Evolutionary conservation across 768 basidiomycete genomes (phyloP).

Genomic region (Lactarius deliciosus): DNA sequence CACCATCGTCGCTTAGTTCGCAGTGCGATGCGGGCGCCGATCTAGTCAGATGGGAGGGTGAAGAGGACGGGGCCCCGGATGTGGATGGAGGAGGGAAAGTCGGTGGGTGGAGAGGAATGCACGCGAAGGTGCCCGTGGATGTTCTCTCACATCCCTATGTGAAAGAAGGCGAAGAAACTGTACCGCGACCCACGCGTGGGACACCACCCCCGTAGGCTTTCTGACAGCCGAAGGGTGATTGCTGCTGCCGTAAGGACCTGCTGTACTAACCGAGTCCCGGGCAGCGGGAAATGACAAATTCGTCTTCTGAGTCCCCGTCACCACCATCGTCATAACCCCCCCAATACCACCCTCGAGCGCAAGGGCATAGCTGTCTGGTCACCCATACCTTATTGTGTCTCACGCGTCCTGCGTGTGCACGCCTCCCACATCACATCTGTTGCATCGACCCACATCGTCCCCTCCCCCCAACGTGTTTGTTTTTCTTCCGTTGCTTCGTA

Average conservation of each 20-base stretch:
- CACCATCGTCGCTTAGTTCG: constrained; percentile 57
- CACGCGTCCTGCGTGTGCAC: not conserved
- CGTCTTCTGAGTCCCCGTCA: constrained; percentile 9
- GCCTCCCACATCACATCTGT: constrained; percentile 1
- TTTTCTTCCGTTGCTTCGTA: constrained; percentile 17
- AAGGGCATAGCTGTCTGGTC: constrained; percentile 4
- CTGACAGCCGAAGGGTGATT: not conserved
- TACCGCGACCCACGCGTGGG: not conserved
- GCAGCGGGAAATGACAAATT: constrained; percentile 5
- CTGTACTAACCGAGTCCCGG: not conserved
- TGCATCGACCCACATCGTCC: constrained; percentile 8
- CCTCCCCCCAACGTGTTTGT: not conserved
- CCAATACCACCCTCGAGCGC: not conserved
- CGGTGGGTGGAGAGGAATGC: not conserved
- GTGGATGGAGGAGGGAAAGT: not conserved
- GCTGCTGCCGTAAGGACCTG: not conserved
- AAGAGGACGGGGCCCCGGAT: constrained; percentile 21
- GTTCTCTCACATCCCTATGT: not conserved
- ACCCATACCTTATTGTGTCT: constrained; percentile 7
- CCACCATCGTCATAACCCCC: not conserved
- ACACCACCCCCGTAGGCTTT: constrained; percentile 4
- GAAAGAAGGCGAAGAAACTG: not conserved
- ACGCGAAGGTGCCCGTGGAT: constrained; percentile 12
- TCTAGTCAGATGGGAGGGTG: constrained; percentile 30
- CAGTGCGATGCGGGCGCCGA: constrained; percentile 34